phyloP scores from a whole-genome alignment of 2,329 filamentous ascomycete species.

The Cordyceps farinosa region DNA sequence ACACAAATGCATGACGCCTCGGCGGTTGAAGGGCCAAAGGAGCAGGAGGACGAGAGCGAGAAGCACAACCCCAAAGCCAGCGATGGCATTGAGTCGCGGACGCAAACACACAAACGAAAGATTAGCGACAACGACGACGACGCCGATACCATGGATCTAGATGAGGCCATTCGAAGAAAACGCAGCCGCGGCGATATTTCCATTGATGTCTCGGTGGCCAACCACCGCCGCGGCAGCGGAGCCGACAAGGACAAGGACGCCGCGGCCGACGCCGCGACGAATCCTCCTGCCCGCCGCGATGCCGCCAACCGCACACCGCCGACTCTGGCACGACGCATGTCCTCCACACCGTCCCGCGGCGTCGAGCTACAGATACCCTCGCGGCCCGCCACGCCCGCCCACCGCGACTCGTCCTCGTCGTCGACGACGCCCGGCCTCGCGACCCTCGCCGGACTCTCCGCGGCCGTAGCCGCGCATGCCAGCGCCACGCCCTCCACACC shows the following conservation, averaged over 20 bases:
- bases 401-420: conserved; percentile 39
- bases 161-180: conserved; percentile 40
- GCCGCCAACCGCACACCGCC: conserved; percentile 38
- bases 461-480: conserved; percentile 26
- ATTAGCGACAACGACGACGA: conserved; percentile 29
- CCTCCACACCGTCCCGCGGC: conserved; percentile 51
- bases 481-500: conserved; percentile 17
- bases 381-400: conserved; percentile 56
- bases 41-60: conserved; percentile 9
- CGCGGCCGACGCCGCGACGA: conserved; percentile 18
- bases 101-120: conserved; percentile 32
- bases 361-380: conserved; percentile 62
- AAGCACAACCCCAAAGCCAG: conserved; percentile 20
- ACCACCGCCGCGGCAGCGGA: neutral
- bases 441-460: conserved; percentile 19
- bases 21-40: neutral
- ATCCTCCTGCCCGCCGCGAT: conserved; percentile 18
- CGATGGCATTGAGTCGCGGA: conserved; percentile 20
- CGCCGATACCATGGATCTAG: conserved; percentile 34
- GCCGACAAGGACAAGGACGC: conserved; percentile 21
- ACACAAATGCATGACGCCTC: conserved; percentile 24
- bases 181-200: conserved; percentile 40
- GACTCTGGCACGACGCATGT: conserved; percentile 43
- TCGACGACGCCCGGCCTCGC: conserved; percentile 38
- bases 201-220: conserved; percentile 17